These are phyloP conservation scores for Salix udensis DNA, from an alignment of 345 rosid species.

Conservation along the genomic window DNA sequence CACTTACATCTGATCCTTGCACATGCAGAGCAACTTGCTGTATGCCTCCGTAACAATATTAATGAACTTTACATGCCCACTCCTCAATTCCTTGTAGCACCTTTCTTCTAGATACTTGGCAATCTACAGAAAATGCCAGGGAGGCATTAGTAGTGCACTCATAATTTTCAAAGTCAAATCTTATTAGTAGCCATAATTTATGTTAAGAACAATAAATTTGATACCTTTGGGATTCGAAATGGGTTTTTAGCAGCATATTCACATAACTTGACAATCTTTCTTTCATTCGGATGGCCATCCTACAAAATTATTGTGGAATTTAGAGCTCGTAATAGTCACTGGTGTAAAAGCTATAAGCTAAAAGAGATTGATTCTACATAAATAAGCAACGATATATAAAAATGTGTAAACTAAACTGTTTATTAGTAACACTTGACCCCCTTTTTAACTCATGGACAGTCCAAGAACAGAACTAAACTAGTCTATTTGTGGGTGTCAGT, in stretches of 20 bases:
- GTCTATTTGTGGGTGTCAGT: no score
- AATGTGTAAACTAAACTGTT: neutral
- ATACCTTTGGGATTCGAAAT: constrained; percentile 81
- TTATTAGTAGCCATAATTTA: neutral
- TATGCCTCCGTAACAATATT: constrained; percentile 64
- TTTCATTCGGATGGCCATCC: constrained; percentile 74
- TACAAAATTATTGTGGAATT: constrained; percentile 21
- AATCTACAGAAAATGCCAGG: constrained; percentile 47
- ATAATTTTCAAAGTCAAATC: neutral
- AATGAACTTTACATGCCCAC: constrained; percentile 60
- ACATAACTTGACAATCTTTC: constrained; percentile 78
- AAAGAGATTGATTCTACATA: neutral
- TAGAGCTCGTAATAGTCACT: neutral
- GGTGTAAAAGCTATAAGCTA: neutral
- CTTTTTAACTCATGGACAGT: neutral
- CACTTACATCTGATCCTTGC: constrained; percentile 85
- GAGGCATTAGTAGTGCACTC: neutral
- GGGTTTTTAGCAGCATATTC: constrained; percentile 95
- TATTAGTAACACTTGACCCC: neutral
- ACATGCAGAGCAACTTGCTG: constrained; percentile 66
- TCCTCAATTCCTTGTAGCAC: constrained; percentile 79
- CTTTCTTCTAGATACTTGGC: constrained; percentile 89
- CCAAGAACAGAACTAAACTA: no score
- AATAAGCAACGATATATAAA: neutral
- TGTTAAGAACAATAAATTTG: neutral